These are phyloP conservation scores for Aurantiochytrium sp. DNA, from an alignment of 108 stramenopile species.

Conservation along the genomic window DNA sequence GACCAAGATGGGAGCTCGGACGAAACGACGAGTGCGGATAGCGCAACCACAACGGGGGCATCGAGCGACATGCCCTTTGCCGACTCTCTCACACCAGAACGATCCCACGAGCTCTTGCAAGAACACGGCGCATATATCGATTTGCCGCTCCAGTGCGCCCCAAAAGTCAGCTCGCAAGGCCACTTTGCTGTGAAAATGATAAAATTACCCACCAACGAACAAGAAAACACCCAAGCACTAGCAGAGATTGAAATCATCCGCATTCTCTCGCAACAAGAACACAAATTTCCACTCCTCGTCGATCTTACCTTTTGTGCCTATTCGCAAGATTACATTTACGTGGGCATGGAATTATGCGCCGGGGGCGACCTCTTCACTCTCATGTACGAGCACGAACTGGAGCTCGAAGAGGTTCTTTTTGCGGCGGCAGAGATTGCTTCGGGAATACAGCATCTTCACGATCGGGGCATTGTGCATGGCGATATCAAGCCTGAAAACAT, in stretches of 20 bases:
- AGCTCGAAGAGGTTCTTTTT: not conserved
- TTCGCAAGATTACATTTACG: not conserved
- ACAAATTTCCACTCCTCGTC: not conserved
- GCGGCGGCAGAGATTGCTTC: not conserved
- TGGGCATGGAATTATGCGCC: not conserved
- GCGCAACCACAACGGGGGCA: not conserved
- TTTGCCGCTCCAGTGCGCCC: not conserved
- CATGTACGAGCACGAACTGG: not conserved
- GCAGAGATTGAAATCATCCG: not conserved
- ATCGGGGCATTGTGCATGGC: not conserved
- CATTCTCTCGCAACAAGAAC: not conserved
- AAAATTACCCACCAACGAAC: not conserved
- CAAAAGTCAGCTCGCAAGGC: not conserved
- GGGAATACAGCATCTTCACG: not conserved
- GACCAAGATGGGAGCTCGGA: too few species aligned
- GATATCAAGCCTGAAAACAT: constrained; percentile 7
- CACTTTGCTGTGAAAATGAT: not conserved
- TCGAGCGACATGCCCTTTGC: not conserved
- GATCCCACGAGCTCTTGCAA: not conserved
- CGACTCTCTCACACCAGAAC: not conserved
- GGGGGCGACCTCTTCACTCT: not conserved
- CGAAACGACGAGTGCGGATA: not conserved
- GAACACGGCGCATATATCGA: not conserved
- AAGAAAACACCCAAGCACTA: not conserved
- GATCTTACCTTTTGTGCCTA: not conserved